A percentile compares a stretch with the other conserved stretches of the same genome.
phyloP scores from a whole-genome alignment of 805 yeast genomes.

The Sungouiozyma ichnusensis region DNA sequence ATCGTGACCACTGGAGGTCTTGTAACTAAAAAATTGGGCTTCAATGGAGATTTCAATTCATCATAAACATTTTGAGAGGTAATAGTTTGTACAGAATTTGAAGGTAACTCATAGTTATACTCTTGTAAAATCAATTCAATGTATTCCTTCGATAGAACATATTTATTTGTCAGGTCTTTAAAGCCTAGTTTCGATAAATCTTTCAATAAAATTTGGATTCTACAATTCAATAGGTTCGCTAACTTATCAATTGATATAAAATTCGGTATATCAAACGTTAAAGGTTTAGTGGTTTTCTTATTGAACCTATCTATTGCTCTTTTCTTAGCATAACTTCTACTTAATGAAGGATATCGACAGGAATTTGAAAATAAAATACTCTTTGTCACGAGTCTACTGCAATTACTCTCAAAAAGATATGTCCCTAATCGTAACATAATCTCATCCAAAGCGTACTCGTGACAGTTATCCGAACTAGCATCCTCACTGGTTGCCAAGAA shows the following conservation, averaged over 20 bases:
- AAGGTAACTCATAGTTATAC: conserved; percentile 54
- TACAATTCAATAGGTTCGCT: conserved; percentile 58
- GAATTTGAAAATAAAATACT: background rate
- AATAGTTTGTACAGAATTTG: conserved; percentile 18
- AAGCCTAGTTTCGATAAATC: conserved; percentile 64
- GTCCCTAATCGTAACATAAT: no score
- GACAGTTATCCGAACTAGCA: no score
- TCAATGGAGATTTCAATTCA: conserved; percentile 44
- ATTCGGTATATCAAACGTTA: conserved; percentile 45
- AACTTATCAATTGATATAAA: conserved; percentile 72
- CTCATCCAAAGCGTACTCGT: no score
- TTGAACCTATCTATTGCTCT: conserved; percentile 2
- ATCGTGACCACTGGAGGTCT: conserved; percentile 94
- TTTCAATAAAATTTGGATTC: conserved; percentile 47
- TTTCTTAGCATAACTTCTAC: conserved; percentile 13
- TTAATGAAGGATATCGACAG: no score
- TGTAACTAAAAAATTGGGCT: conserved; percentile 41
- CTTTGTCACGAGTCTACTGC: no score
- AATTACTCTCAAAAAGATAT: no score
- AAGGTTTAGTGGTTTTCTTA: conserved; percentile 10
- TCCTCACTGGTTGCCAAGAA: no score
- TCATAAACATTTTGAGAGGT: conserved; percentile 52
- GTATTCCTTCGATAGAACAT: conserved; percentile 75
- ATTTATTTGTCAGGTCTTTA: conserved; percentile 55
- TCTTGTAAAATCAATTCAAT: conserved; percentile 85